Base-by-base conservation (phyloP, 2,329 filamentous ascomycete species). In the Colletotrichum magnum region DNA sequence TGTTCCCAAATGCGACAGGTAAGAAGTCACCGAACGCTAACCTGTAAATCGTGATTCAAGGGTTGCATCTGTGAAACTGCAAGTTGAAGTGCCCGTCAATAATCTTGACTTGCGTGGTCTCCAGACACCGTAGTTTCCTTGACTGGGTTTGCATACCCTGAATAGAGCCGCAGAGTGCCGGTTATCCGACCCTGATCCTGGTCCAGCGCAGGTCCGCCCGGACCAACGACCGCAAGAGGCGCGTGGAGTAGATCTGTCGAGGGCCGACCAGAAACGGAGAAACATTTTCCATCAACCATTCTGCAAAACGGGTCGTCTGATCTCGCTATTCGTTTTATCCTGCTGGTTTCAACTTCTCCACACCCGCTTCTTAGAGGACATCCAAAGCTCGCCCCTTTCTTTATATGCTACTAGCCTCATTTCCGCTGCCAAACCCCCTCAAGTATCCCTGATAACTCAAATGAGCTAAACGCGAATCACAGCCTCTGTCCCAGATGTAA, bases 201-300 rank as follows among this genome's bases (percentile, higher is more conserved):
- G 61, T 43, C 50, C 7, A 66, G 47, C 43, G 16, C 45, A 39
- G 28, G 21, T 53, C 28, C 3, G 50, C 56, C 32, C 32, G 43
- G 61, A 41, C 36, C 50, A n/a, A 45, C 24, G 24, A 51, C 12
- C 28, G 56, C 62, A 60, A 24, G 21, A 24, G 21, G 21, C 21
- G 21, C 39, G 12, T 43, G 41, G 47, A 39, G 39, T 26, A 26
- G 54, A 61, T 69, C 43, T 2, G 6, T 51, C 47, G 18, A 53
- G n/a, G 21, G 28, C 9, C 39, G 28, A 18, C 13, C 18, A 18
- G n/a, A 32, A 59, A 60, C 54, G 66, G 56, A 52, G 50, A 57
- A 51, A 54, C 9, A 18, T 21, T 45, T 60, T 51, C 56, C 66
- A 60, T 69, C 61, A 65, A 69, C 32, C 66, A 45, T 5, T 6